Conservation (phyloP, 805 yeast species). For the Monosporozyma solicola region DNA sequence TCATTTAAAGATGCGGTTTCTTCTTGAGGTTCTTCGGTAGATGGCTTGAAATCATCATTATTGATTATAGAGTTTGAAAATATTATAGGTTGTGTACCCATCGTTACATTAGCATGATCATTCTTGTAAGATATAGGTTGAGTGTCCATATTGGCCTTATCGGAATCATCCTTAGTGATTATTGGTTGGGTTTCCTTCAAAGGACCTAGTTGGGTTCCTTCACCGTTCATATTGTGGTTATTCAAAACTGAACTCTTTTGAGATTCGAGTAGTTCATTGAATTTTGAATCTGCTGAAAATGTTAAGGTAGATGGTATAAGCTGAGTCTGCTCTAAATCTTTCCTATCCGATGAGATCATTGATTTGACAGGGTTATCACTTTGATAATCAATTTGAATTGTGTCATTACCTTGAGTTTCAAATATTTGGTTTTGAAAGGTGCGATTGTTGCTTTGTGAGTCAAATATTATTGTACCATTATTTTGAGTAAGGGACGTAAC, state of each 20-base stretch:
- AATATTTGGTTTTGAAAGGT: neutral
- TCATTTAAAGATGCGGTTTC: neutral
- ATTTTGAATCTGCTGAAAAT: neutral
- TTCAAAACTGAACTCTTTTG: neutral
- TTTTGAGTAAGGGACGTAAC: neutral
- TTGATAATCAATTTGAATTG: neutral
- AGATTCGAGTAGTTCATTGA: neutral
- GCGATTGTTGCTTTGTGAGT: neutral
- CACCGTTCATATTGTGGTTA: neutral
- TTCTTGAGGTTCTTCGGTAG: neutral
- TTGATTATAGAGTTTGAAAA: neutral
- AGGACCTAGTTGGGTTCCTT: neutral
- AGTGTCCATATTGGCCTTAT: neutral
- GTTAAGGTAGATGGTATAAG: neutral
- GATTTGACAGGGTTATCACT: neutral
- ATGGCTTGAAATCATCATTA: neutral
- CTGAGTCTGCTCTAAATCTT: neutral
- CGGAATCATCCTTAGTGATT: neutral
- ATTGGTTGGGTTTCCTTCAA: neutral
- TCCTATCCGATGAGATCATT: neutral
- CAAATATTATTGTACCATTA: neutral
- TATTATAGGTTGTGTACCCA: neutral
- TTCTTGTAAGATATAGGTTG: neutral
- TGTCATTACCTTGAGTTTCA: neutral
- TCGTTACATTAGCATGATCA: neutral